Base-by-base conservation (phyloP, 1,139 yeast species). In the Trichomonascaceae sp. region DNA sequence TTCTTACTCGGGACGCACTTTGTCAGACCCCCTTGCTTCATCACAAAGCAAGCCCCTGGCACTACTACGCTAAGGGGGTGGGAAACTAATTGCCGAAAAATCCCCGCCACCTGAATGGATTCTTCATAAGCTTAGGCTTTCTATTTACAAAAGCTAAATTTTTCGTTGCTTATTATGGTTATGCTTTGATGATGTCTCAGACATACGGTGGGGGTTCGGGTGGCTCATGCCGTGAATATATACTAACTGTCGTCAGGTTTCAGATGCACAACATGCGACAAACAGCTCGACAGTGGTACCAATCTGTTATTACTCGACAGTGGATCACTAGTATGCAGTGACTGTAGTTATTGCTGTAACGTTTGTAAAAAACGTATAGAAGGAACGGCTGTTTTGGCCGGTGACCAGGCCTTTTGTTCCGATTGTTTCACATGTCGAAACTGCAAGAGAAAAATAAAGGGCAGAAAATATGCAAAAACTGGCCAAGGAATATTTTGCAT, bases 371-470 rank as follows among this genome's bases (percentile, higher is more conserved):
- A 87, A 67, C 88, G 90, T 69, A 93, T 93, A 59, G 96, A 89
- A 66, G 97, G 93, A 68, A 76, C 91, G 73, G 99, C 99, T n/a
- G 91, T 93, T 43, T 78, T 91, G 49, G 90, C 98, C 1, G 96
- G 97, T 20, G 95, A 74, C 61, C 95, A 88, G 66, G 97, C 98
- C 3, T 93, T 89, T 67, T 95, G 99, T 70, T 83, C 96, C 6
- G 79, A 80, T 51, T 93, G 99, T 71, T 93, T 93, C 73, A 83
- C 85, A 62, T 93, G 99, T 70, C 83, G 96, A 53, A 85, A 89
- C 60, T 93, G 99, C 73, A 87, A 87, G 66, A 82, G 82, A 60
- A 85, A 86, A 61, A 93, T 93, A 58, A 96, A 88, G 65, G 97
- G 93, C 70, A 74, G 91, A 62, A 77, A 91, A 59, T 95, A 93